Evolutionary conservation across 1,284 basidiomycete species (phyloP), one percentile per base, ranked within the genome.

Genomic region (Stereum hirsutum): DNA sequence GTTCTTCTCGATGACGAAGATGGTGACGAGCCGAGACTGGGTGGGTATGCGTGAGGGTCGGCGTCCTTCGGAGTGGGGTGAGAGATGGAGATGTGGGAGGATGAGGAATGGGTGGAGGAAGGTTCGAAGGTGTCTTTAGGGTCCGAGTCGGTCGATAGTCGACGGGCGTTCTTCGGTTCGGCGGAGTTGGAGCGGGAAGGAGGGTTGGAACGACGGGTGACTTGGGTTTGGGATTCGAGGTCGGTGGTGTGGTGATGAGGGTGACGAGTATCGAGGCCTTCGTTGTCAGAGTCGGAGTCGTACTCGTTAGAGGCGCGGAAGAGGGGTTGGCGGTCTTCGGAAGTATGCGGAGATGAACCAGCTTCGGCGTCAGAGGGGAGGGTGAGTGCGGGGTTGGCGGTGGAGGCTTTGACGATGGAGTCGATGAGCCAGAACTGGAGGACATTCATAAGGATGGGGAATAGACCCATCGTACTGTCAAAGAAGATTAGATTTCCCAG

Each of bases 381-480:
- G 33, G 17, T 12, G n/a, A n/a, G n/a, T n/a, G n/a, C n/a, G n/a
- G n/a, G n/a, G n/a, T n/a, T n/a, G 1, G 45, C 62, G 25, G 63
- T 58, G 17, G 75, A 76, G 2, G 79, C 81, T 59, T 88, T 90
- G 57, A 91, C 84, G 48, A 91, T 89, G 0, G 88, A 88, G 62
- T 90, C 87, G 45, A 89, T 88, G 39, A 89, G 64, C 87, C 87
- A 89, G 67, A 89, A 89, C 59, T 95, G 91, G 15, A 92, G 52
- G 39, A 93, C 67, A 60, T 93, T 97, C 92, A 96, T 96, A 46
- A 85, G 70, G 48, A 94, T 82, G 1, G 94, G 94, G 65, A 96
- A 94, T 39, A 97, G 59, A 44, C 91, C 89, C 89, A 97, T 95
- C 27, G 83, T 83, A 54, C 85, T 88, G 51, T 27, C 39, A 38